Evolutionary conservation across 1,139 yeast genomes (phyloP).

Genomic region (Blastobotrys elegans): DNA sequence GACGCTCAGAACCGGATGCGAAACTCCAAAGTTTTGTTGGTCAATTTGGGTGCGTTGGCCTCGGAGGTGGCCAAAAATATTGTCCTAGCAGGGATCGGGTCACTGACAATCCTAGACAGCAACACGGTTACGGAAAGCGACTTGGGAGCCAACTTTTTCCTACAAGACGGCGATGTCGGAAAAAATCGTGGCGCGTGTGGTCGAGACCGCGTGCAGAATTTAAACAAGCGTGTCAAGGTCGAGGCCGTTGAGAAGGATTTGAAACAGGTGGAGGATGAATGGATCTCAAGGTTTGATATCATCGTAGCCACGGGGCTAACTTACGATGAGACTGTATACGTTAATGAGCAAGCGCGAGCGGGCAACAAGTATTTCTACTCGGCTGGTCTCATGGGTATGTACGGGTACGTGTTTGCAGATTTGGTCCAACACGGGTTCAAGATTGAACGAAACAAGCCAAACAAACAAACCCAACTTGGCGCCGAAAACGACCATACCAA

Average conservation of each 20-base stretch:
- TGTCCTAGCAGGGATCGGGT: slow-evolving; percentile 84
- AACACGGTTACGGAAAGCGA: slow-evolving; percentile 55
- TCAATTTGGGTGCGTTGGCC: slow-evolving; percentile 69
- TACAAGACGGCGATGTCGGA: slow-evolving; percentile 42
- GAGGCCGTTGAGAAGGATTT: slow-evolving; percentile 40
- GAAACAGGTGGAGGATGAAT: slow-evolving; percentile 34
- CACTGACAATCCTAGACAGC: slow-evolving; percentile 64
- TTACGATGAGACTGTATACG: slow-evolving; percentile 34
- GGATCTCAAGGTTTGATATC: slow-evolving; percentile 59
- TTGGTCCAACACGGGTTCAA: slow-evolving; percentile 57
- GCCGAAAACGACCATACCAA: slow-evolving; percentile 47
- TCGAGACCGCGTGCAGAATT: slow-evolving; percentile 51
- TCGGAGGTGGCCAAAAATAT: slow-evolving; percentile 79
- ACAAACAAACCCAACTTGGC: slow-evolving; percentile 45
- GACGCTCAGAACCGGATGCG: slow-evolving; percentile 83
- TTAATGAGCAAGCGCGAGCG: slow-evolving; percentile 51
- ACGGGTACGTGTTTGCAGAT: slow-evolving; percentile 78
- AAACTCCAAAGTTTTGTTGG: slow-evolving; percentile 61
- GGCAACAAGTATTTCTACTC: slow-evolving; percentile 62
- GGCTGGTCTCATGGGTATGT: slow-evolving; percentile 71
- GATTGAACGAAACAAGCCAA: slow-evolving; percentile 47
- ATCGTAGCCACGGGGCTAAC: slow-evolving; percentile 69
- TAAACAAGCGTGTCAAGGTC: slow-evolving; percentile 67
- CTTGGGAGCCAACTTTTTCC: slow-evolving; percentile 71
- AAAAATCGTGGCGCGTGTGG: slow-evolving; percentile 50